Evolutionary conservation across 345 rosid species (phyloP).

Genomic region (Gossypium raimondii): DNA sequence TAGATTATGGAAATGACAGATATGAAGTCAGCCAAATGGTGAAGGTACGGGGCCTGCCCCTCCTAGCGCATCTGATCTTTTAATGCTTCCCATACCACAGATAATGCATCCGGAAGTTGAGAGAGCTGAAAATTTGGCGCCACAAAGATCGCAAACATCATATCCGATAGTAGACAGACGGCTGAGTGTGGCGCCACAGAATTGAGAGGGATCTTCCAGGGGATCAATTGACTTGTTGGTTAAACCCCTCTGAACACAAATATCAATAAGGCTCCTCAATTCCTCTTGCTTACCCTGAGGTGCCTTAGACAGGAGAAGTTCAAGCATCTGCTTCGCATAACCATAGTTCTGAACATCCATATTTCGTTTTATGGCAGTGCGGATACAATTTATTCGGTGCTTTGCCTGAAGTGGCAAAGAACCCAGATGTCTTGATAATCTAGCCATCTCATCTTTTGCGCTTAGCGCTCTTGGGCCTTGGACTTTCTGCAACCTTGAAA

Average conservation of each 20-base stretch:
- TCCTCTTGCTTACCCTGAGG: constrained; percentile 91
- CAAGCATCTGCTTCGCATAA: constrained; percentile 93
- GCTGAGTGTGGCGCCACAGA: constrained; percentile 92
- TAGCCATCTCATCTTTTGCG: constrained; percentile 98
- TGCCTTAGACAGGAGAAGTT: constrained; percentile 87
- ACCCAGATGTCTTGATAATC: constrained; percentile 85
- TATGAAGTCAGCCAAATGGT: constrained; percentile 63
- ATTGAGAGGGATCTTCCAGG: constrained; percentile 88
- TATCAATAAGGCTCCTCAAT: constrained; percentile 75
- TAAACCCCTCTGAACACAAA: constrained; percentile 82
- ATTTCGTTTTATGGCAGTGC: constrained; percentile 89
- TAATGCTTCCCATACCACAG: constrained; percentile 96
- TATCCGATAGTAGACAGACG: constrained; percentile 94
- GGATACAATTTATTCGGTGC: constrained; percentile 92
- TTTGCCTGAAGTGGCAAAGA: constrained; percentile 87
- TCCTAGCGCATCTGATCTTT: constrained; percentile 79
- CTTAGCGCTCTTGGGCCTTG: constrained; percentile 90
- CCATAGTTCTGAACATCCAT: constrained; percentile 97
- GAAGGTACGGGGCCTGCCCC: constrained; percentile 67
- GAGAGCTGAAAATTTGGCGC: constrained; percentile 89
- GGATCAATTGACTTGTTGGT: constrained; percentile 95
- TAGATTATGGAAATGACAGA: neutral
- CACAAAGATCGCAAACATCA: constrained; percentile 93
- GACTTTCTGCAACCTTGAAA: constrained; percentile 72
- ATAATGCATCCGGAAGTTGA: constrained; percentile 90